Evolutionary conservation across 1,284 basidiomycete species (phyloP), one percentile per base, ranked within the genome.

Genomic region (Ustilago xerochloae): DNA sequence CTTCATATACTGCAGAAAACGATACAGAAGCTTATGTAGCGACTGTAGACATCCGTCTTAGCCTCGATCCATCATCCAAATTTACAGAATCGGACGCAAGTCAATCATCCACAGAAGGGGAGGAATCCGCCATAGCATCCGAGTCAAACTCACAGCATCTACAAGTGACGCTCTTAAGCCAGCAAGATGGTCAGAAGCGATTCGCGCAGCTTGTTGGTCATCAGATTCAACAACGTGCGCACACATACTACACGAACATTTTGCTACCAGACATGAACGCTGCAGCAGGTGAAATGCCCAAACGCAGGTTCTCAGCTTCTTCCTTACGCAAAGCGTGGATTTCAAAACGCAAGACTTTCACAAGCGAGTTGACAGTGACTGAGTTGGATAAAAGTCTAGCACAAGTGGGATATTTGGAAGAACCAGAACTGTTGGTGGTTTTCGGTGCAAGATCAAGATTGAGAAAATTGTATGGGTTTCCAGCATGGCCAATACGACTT

Each of bases 401-500:
- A 0, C 18, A 53, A 1, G 53, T 39, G 8, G 70, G 64, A 9
- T 73, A 68, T 32, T 3, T 68, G 38, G 32, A n/a, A 8, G 70
- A 73, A 16, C 70, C 70, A 5, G 60, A 68, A 24, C 57, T 73
- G 32, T 12, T 73, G n/a, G 50, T 68, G 5, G 61, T 73, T 10
- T 61, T 54, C n/a, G 60, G 63, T 5, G 49, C 28, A 2, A 43
- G 32, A 2, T 20, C 32, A n/a, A 30, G 57, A 15, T 22, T 52
- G 29, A 20, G 63, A 8, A 56, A 50, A 47, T 41, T 73, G 26
- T 36, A 73, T 22, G 70, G 70, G 10, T 67, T 67, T 38, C 70
- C 70, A n/a, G 60, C 70, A 3, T 73, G 70, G 70, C 49, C 70
- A 20, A 30, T 73, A 18, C 29, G 70, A 18, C 16, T 73, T n/a